Evolutionary conservation across 208 protist genomes (phyloP).

Genomic region (Naegleria gruberi): DNA sequence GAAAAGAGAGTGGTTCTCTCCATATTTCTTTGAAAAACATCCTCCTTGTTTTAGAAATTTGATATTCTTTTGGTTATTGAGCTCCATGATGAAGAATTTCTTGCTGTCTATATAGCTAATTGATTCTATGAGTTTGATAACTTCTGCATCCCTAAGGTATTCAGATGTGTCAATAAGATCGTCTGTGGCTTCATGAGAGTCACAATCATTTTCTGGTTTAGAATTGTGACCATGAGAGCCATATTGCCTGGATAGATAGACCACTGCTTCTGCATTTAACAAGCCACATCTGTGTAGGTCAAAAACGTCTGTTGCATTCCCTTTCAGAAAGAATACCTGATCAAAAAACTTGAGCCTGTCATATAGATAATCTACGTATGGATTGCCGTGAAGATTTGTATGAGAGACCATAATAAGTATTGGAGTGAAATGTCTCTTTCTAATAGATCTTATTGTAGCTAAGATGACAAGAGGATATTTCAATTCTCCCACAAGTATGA

Average conservation of each 20-base stretch:
- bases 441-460: neutral
- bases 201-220: too few species aligned
- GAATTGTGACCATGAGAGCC: neutral
- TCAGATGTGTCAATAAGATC: neutral
- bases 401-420: neutral
- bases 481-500: neutral
- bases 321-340: neutral
- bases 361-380: neutral
- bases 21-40: neutral
- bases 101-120: neutral
- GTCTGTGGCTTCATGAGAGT: neutral
- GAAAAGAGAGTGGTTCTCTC: neutral
- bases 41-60: neutral
- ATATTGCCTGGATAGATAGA: neutral
- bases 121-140: neutral
- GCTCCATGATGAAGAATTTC: neutral
- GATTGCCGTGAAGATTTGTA: neutral
- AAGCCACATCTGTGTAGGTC: neutral
- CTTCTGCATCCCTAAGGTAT: neutral
- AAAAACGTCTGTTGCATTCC: neutral
- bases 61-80: neutral
- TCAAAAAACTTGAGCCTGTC: neutral
- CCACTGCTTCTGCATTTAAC: neutral
- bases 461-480: neutral
- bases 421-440: neutral